A percentile compares a stretch with the other conserved stretches of the same genome.
phyloP scores from a whole-genome alignment of 495 filamentous ascomycete species.

The Xylaria palmicola region DNA sequence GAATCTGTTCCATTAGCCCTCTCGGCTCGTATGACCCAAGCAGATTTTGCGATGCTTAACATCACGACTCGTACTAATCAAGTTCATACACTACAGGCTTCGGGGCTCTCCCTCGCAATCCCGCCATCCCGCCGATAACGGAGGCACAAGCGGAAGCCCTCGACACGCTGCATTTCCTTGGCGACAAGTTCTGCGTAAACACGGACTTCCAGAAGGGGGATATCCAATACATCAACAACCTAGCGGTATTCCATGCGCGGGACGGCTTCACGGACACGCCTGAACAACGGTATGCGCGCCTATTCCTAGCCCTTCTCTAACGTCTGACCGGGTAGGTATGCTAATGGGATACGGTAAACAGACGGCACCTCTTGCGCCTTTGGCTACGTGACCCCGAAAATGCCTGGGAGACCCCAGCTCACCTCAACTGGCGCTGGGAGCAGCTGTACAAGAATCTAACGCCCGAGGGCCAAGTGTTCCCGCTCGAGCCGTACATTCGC shows the following conservation, averaged over 20 bases:
- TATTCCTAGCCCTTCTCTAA: not conserved
- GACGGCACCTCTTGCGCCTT: slow-evolving; percentile 56
- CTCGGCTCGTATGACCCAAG: too few relatives aligned
- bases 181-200: slow-evolving; percentile 50
- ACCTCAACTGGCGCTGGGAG: slow-evolving; percentile 50
- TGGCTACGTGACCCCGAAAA: slow-evolving; percentile 59
- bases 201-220: slow-evolving; percentile 57
- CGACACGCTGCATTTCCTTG: slow-evolving; percentile 62
- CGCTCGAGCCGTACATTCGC: slow-evolving; percentile 52
- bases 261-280: slow-evolving; percentile 46
- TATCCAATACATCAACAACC: slow-evolving; percentile 55
- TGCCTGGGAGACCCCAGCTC: slow-evolving; percentile 54
- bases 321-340: slow-evolving; percentile 16
- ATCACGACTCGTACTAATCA: not conserved
- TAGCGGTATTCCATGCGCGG: slow-evolving; percentile 52
- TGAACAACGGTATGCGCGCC: slow-evolving; percentile 44
- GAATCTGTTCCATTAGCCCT: too few relatives aligned
- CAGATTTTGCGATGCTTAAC: too few relatives aligned
- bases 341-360: slow-evolving; percentile 22
- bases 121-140: slow-evolving; percentile 57
- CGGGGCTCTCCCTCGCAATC: slow-evolving; percentile 48
- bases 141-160: slow-evolving; percentile 68
- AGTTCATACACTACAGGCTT: slow-evolving; percentile 32
- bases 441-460: slow-evolving; percentile 52
- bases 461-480: slow-evolving; percentile 51